phyloP scores from a whole-genome alignment of 192 early-diverging fungal genomes.

The Coemansia sp. region DNA sequence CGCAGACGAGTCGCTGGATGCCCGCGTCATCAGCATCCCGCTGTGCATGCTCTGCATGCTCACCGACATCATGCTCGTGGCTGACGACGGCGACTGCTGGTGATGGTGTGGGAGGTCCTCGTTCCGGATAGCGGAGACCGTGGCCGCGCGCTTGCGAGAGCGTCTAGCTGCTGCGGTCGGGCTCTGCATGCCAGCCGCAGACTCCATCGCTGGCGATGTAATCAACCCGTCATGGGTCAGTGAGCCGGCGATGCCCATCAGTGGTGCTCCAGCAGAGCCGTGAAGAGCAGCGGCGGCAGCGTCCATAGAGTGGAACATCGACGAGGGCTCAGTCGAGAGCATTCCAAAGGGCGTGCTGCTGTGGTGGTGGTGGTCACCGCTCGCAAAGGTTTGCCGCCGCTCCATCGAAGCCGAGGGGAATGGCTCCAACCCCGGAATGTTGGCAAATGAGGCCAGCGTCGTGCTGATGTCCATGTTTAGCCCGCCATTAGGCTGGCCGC shows the following conservation, averaged over 20 bases:
- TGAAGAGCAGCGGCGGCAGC: conserved; percentile 10
- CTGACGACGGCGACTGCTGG: conserved; percentile 16
- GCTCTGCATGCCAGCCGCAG: conserved; percentile 22
- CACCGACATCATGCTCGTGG: conserved; percentile 10
- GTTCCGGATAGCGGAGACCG: conserved; percentile 33
- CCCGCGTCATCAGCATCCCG: neutral
- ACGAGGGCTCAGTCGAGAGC: conserved; percentile 26
- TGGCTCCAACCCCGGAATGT: conserved; percentile 39
- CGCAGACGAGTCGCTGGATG: conserved; percentile 10
- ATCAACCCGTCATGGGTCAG: conserved; percentile 2
- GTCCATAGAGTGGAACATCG: conserved; percentile 16
- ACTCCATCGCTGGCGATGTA: conserved; percentile 5
- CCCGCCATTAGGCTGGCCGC: conserved; percentile 11
- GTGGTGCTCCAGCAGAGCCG: neutral
- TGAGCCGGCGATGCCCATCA: conserved; percentile 1
- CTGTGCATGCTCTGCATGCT: conserved; percentile 10
- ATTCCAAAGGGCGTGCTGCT: conserved; percentile 9
- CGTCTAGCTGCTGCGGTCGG: conserved; percentile 22
- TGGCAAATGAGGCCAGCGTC: conserved; percentile 34
- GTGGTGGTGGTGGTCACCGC: conserved; percentile 6
- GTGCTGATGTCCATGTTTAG: conserved; percentile 41
- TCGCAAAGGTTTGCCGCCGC: conserved; percentile 18
- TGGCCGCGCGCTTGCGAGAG: conserved; percentile 55
- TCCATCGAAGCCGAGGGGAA: conserved; percentile 32
- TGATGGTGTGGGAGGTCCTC: conserved; percentile 17